phyloP scores from a whole-genome alignment of 495 filamentous ascomycete genomes.

The Daldinia loculata region DNA sequence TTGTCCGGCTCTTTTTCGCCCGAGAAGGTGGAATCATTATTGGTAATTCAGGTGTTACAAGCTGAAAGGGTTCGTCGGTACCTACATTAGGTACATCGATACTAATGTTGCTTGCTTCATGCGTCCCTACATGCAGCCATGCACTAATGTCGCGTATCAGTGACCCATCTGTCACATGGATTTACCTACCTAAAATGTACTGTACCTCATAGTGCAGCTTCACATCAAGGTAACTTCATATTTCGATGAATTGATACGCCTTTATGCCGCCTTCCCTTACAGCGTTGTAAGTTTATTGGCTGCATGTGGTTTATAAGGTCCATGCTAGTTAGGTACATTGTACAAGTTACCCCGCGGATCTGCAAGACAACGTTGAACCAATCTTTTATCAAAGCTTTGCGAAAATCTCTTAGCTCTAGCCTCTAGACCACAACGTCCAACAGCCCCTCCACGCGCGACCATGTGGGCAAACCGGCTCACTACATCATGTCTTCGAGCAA shows the following conservation, averaged over 20 bases:
- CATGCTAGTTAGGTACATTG: background rate
- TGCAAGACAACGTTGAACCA: conserved; percentile 1
- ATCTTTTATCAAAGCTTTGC: conserved; percentile 6
- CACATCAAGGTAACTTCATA: background rate
- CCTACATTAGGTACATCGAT: background rate
- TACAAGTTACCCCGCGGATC: background rate
- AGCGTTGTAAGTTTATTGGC: background rate
- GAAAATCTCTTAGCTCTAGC: conserved; percentile 6
- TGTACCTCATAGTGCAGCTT: conserved; percentile 2
- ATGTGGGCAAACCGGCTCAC: conserved; percentile 42
- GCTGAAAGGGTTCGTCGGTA: background rate
- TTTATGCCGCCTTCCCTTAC: background rate
- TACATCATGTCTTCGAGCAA: conserved; percentile 27
- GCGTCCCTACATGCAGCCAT: background rate
- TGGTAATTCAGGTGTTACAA: background rate
- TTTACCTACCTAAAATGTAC: background rate
- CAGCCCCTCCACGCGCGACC: conserved; percentile 8
- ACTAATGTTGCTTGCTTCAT: background rate
- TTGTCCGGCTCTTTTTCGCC: conserved; percentile 35
- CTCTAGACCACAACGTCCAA: background rate
- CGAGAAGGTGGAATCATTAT: conserved; percentile 14
- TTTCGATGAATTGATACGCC: background rate
- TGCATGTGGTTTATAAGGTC: background rate
- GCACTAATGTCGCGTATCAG: background rate
- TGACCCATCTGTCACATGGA: too few species aligned